These are phyloP conservation scores for Fusarium chuoi DNA, from an alignment of 2,329 filamentous ascomycete species.

Conservation along the genomic window DNA sequence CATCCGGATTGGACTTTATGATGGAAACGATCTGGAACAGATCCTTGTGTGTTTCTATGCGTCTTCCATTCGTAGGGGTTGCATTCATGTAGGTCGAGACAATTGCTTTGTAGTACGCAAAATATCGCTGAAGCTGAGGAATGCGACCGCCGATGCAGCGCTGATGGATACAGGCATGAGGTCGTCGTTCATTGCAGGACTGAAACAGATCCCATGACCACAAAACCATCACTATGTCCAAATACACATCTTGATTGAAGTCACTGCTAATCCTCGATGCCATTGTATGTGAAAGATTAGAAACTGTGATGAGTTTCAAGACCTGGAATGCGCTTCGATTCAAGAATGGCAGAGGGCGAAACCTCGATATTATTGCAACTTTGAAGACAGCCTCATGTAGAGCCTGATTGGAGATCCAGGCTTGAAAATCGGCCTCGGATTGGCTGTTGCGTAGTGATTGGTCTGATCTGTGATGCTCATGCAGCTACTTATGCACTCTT, in stretches of 20 bases:
- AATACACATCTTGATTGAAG: background rate
- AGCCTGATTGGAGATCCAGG: background rate
- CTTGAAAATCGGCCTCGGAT: background rate
- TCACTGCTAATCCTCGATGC: background rate
- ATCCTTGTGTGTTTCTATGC: background rate
- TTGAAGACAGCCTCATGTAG: background rate
- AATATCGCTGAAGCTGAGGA: background rate
- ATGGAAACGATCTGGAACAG: background rate
- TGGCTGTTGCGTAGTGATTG: background rate
- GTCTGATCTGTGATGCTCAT: background rate
- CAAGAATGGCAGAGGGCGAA: fast-evolving
- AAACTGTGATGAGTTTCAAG: background rate
- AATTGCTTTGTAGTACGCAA: background rate
- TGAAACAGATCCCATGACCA: background rate
- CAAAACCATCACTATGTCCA: background rate
- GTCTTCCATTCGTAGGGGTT: background rate
- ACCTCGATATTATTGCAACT: background rate
- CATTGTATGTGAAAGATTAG: background rate
- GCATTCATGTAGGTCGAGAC: background rate
- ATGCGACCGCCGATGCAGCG: background rate
- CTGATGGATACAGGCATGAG: background rate
- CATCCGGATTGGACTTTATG: background rate
- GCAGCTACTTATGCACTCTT: background rate
- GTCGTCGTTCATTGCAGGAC: background rate
- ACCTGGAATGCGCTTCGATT: background rate